phyloP scores from a whole-genome alignment of 768 basidiomycete genomes.

The Tylopilus plumbeoviolaceoides region DNA sequence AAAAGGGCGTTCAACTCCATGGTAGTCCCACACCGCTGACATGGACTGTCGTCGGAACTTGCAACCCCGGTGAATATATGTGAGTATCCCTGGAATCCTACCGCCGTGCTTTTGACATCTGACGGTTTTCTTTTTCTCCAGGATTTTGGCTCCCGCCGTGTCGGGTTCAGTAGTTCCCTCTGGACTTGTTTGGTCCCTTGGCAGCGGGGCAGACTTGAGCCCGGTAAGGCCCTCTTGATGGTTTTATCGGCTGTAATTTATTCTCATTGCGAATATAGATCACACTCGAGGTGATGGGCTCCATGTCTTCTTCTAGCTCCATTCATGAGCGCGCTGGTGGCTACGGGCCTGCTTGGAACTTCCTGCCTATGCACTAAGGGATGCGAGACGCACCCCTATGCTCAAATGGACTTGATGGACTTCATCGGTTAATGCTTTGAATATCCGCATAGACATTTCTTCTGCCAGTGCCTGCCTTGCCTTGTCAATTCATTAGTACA shows the following conservation, averaged over 20 bases:
- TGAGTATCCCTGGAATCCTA: background rate
- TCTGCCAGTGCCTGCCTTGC: too few relatives aligned
- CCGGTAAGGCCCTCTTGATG: background rate
- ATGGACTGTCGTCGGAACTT: background rate
- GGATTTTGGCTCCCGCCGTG: background rate
- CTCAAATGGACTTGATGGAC: background rate
- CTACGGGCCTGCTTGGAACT: background rate
- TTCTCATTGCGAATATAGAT: background rate
- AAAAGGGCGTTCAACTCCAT: background rate
- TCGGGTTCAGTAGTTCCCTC: background rate
- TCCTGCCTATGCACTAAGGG: background rate
- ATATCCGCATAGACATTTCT: background rate
- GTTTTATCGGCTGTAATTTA: background rate
- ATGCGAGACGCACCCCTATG: background rate
- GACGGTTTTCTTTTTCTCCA: background rate
- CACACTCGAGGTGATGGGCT: background rate
- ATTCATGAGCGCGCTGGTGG: background rate
- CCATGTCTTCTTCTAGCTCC: background rate
- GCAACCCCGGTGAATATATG: background rate
- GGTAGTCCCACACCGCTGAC: background rate
- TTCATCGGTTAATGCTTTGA: too few relatives aligned
- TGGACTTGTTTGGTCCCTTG: background rate
- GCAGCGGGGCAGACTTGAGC: background rate
- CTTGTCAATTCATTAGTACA: too few relatives aligned
- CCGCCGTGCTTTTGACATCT: background rate